Evolutionary conservation across 495 filamentous ascomycete genomes (phyloP).

Genomic region (Darksidea phi): DNA sequence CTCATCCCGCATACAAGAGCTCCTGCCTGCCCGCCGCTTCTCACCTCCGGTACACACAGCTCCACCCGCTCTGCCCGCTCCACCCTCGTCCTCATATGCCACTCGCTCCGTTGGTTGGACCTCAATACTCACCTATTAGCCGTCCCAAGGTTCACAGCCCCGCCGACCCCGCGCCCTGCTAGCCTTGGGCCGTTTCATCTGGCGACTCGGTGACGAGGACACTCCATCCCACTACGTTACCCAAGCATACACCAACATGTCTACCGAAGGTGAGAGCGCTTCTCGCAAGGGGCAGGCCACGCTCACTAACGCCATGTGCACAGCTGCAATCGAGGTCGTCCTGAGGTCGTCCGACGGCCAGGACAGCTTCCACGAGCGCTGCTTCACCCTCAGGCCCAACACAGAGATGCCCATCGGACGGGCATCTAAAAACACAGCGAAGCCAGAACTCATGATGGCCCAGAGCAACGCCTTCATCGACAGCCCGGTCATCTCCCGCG

Average conservation of each 20-base stretch:
- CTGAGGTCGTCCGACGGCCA: slow-evolving; percentile 17
- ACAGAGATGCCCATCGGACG: slow-evolving; percentile 54
- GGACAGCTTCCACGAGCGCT: slow-evolving; percentile 31
- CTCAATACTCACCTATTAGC: not conserved
- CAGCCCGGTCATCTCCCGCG: slow-evolving; percentile 76
- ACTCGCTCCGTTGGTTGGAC: too few species aligned
- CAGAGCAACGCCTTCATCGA: slow-evolving; percentile 72
- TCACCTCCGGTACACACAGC: too few species aligned
- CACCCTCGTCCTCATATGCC: too few species aligned
- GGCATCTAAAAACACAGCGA: slow-evolving; percentile 57
- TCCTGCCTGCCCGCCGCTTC: too few species aligned
- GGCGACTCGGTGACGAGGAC: not conserved
- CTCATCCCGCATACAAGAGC: too few species aligned
- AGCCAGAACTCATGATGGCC: slow-evolving; percentile 50
- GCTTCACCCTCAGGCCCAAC: slow-evolving; percentile 16
- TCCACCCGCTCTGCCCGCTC: too few species aligned
- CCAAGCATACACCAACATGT: too few species aligned
- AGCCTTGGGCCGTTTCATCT: slow-evolving; percentile 3
- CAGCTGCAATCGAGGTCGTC: slow-evolving; percentile 23
- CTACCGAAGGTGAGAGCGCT: too few species aligned
- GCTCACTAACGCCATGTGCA: not conserved
- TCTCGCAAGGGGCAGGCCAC: too few species aligned
- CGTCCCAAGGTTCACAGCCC: not conserved
- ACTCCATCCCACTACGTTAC: not conserved
- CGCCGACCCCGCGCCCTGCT: slow-evolving; percentile 5